Evolutionary conservation across 768 basidiomycete species (phyloP), one percentile per base, ranked within the genome.

Genomic region (Kwoniella sp.): DNA sequence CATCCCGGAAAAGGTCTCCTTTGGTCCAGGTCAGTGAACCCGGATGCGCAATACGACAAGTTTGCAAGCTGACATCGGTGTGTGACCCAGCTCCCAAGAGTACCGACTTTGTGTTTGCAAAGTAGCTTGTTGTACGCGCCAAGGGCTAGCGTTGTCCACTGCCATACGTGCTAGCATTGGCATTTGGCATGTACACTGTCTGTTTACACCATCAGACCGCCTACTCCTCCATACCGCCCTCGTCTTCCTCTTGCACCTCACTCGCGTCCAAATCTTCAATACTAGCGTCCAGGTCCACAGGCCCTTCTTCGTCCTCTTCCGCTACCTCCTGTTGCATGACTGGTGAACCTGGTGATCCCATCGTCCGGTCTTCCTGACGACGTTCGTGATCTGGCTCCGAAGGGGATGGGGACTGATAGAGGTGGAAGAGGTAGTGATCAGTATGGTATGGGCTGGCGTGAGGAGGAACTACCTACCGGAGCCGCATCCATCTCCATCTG

Each of bases 41-140:
- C 17, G 17, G 4, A n/a, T n/a, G n/a, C n/a, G n/a, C n/a, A n/a
- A n/a, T n/a, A n/a, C n/a, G n/a, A n/a, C n/a, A n/a, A n/a, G n/a
- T n/a, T n/a, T n/a, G 12, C 34, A 26, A 14, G 33, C 22, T 34
- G 10, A 20, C 28, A 27, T 22, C 10, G 2, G 9, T 11, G 17
- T 28, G 15, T 25, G 36, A 56, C 33, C 5, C 44, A 63, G 68
- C 68, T 5, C 68, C 68, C 5, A 34, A 36, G 15, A 70, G 65
- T 34, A 51, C 63, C 22, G 68, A 70, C 43, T 70, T 70, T 34
- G 63, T 63, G 52, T 70, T 62, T 45, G 68, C 68, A 10, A 60
- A 61, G 40, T 69, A 45, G 50, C 12, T 15, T 20, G 31, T 20
- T 10, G 20, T 14, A 28, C 15, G 19, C 31, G 19, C 19, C 14